phyloP scores from a whole-genome alignment of 768 basidiomycete species.

The Rhodocollybia butyracea region DNA sequence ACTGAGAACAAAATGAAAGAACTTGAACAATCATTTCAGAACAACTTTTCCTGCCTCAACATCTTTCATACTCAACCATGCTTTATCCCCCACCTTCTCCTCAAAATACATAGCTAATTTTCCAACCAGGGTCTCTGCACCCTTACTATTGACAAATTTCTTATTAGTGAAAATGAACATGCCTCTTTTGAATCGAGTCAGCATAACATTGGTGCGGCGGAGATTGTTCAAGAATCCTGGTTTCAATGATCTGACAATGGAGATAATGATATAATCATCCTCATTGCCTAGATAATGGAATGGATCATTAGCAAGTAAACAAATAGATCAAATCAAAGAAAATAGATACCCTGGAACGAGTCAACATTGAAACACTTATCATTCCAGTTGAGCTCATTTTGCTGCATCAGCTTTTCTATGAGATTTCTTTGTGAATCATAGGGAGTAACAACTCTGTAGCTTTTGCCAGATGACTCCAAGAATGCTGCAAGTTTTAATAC shows the following conservation, averaged over 20 bases:
- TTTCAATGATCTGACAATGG: conserved; percentile 53
- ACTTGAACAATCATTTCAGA: not conserved
- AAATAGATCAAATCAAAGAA: conserved; percentile 8
- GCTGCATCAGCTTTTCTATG: conserved; percentile 57
- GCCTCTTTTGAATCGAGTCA: conserved; percentile 71
- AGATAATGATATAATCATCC: conserved; percentile 74
- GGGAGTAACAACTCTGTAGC: conserved; percentile 72
- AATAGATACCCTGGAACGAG: conserved; percentile 69
- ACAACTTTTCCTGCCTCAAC: conserved; percentile 33
- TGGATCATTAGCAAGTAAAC: conserved; percentile 2
- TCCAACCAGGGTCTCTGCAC: conserved; percentile 44
- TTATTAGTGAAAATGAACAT: conserved; percentile 73
- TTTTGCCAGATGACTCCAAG: conserved; percentile 46
- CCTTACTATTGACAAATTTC: conserved; percentile 56
- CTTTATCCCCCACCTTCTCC: conserved; percentile 31
- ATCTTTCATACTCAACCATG: conserved; percentile 37
- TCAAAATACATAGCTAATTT: conserved; percentile 34
- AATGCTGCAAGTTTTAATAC: conserved; percentile 55
- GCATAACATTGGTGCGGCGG: conserved; percentile 84
- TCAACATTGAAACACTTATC: conserved; percentile 84
- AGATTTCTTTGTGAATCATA: conserved; percentile 69
- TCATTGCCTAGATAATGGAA: conserved; percentile 63
- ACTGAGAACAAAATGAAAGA: conserved; percentile 9
- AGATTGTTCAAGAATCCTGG: conserved; percentile 67
- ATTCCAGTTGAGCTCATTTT: conserved; percentile 50